phyloP scores from a whole-genome alignment of 2,329 filamentous ascomycete species.

The Daldinia sp. region DNA sequence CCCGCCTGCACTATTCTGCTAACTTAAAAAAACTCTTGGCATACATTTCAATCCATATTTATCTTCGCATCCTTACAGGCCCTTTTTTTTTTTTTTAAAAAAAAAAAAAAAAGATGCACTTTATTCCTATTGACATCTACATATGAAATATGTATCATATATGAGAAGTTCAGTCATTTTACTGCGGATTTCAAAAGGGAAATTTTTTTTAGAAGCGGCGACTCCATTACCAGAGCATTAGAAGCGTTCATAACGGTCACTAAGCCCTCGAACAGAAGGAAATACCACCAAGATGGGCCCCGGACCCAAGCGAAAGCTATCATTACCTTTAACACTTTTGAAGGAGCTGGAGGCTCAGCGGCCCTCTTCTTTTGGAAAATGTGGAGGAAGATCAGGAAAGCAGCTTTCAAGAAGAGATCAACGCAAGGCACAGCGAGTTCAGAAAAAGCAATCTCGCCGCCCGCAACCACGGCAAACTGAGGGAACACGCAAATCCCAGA shows the following conservation, averaged over 20 bases:
- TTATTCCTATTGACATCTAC: too few relatives aligned
- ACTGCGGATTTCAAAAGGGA: too few relatives aligned
- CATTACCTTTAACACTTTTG: slow-evolving; percentile 54
- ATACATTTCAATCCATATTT: too few relatives aligned
- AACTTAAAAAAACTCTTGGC: neutral
- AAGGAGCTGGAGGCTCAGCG: slow-evolving; percentile 52
- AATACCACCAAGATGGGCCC: slow-evolving; percentile 41
- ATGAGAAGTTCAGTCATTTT: too few relatives aligned
- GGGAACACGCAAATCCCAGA: slow-evolving; percentile 19
- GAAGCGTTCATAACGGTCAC: neutral
- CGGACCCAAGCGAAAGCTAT: slow-evolving; percentile 48
- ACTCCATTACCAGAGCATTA: neutral
- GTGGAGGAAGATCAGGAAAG: slow-evolving; percentile 30
- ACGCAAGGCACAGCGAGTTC: slow-evolving; percentile 43
- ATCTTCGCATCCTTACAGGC: too few relatives aligned
- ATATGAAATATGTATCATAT: too few relatives aligned
- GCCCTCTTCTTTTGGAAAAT: slow-evolving; percentile 19
- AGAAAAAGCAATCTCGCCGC: slow-evolving; percentile 43
- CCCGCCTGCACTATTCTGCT: neutral
- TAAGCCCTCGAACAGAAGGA: neutral
- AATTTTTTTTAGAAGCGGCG: too few relatives aligned
- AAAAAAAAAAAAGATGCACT: too few relatives aligned
- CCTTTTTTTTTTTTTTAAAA: too few relatives aligned
- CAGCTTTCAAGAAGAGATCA: slow-evolving; percentile 46
- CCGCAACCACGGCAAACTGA: slow-evolving; percentile 38